These are phyloP conservation scores for Letharia columbiana DNA, from an alignment of 495 filamentous ascomycete genomes.

Conservation along the genomic window DNA sequence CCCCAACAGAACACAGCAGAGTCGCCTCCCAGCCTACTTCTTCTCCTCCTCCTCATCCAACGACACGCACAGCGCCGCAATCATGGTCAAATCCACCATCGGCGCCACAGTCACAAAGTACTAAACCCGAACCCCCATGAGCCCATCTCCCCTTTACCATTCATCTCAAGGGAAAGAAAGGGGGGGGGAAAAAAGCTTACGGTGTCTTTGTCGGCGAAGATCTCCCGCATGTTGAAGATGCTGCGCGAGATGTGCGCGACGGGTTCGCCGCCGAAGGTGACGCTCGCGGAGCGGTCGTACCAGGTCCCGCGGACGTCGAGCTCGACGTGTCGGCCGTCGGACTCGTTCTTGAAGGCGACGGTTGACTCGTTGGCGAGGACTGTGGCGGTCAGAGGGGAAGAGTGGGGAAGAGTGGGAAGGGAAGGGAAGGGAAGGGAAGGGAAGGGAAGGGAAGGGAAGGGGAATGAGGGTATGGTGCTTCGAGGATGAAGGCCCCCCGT, in stretches of 20 bases:
- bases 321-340: conserved; percentile 30
- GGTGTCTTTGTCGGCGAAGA: conserved; percentile 50
- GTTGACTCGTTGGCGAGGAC: conserved; percentile 40
- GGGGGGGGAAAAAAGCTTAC: neutral
- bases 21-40: neutral
- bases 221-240: conserved; percentile 43
- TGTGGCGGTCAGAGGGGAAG: conserved; percentile 18
- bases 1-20: neutral
- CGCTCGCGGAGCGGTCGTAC: conserved; percentile 41
- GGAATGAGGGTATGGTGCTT: neutral
- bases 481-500: neutral
- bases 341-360: conserved; percentile 39
- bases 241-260: conserved; percentile 50
- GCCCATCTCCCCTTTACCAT: neutral
- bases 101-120: conserved; percentile 53
- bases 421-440: neutral
- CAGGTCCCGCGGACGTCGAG: conserved; percentile 43
- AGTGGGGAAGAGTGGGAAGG: neutral
- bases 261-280: conserved; percentile 38
- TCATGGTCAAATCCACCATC: conserved; percentile 49
- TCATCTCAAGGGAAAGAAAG: neutral
- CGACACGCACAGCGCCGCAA: conserved; percentile 52
- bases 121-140: neutral
- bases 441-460: too few relatives aligned
- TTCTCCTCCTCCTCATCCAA: conserved; percentile 56